Evolutionary conservation across 345 rosid genomes (phyloP).

Genomic region (Chamaenerion angustifolium): DNA sequence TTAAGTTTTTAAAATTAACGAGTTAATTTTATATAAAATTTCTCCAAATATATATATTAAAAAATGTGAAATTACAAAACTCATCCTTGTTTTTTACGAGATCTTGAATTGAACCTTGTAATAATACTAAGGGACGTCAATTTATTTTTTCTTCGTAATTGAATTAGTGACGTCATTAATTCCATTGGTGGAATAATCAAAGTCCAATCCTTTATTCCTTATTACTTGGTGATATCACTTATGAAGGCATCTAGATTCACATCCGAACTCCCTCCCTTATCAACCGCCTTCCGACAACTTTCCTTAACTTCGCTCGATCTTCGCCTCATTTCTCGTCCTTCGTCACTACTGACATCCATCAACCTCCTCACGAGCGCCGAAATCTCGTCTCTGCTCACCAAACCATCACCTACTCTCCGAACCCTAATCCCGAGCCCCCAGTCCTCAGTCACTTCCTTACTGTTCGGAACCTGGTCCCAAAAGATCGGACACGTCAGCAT

Average conservation of each 20-base stretch:
- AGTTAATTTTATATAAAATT: no score
- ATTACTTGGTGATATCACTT: neutral
- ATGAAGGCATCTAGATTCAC: conserved; percentile 15
- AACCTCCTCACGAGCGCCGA: conserved; percentile 7
- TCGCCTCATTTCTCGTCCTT: conserved; percentile 13
- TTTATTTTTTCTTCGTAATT: no score
- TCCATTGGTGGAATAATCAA: no score
- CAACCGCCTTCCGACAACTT: conserved; percentile 11
- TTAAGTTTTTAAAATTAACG: no score
- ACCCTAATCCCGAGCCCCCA: conserved; percentile 17
- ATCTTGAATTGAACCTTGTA: no score
- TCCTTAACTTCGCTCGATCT: conserved; percentile 10
- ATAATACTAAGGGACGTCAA: no score
- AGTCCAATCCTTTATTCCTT: no score
- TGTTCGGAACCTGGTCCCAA: conserved; percentile 18
- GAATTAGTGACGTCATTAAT: no score
- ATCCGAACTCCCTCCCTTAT: conserved; percentile 13
- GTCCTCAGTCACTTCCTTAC: conserved; percentile 10
- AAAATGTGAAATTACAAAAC: no score
- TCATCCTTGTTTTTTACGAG: no score
- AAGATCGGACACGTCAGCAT: conserved; percentile 19
- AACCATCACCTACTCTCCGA: conserved; percentile 7
- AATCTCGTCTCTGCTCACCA: conserved; percentile 11
- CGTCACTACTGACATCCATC: conserved; percentile 12
- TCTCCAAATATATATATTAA: no score